Evolutionary conservation across 306 rosid species (phyloP).

Genomic region (Cajanus cajan): DNA sequence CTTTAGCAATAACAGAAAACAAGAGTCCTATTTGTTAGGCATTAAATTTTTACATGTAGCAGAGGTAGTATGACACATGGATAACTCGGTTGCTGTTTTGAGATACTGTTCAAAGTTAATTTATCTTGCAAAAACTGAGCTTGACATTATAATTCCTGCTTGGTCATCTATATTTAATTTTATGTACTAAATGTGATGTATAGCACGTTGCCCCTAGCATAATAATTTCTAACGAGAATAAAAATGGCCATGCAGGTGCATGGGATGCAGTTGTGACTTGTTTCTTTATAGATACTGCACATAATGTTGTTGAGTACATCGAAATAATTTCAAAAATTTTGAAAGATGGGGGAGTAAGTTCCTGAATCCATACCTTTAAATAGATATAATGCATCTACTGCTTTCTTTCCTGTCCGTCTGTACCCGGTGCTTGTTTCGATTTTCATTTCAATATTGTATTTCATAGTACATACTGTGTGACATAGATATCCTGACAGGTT

Average conservation of each 20-base stretch:
- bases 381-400: neutral
- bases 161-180: neutral
- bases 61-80: neutral
- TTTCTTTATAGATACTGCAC: constrained; percentile 95
- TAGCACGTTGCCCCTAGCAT: neutral
- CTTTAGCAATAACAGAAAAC: no score
- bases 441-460: neutral
- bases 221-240: constrained; percentile 31
- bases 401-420: neutral
- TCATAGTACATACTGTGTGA: neutral
- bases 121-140: neutral
- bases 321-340: constrained; percentile 80
- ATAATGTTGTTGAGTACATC: constrained; percentile 83
- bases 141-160: neutral
- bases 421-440: neutral
- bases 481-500: constrained; percentile 65
- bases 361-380: constrained; percentile 26
- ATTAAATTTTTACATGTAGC: neutral
- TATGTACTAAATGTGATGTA: neutral
- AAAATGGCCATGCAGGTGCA: constrained; percentile 57
- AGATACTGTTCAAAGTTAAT: neutral
- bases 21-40: no score
- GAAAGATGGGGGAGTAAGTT: constrained; percentile 96
- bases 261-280: constrained; percentile 99
- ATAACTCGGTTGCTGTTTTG: neutral